Percentiles rank a stretch among this genome's conserved stretches.
Evolutionary conservation across 352 stramenopile genomes (phyloP).

Genomic region (Elongisporangium undulatum): DNA sequence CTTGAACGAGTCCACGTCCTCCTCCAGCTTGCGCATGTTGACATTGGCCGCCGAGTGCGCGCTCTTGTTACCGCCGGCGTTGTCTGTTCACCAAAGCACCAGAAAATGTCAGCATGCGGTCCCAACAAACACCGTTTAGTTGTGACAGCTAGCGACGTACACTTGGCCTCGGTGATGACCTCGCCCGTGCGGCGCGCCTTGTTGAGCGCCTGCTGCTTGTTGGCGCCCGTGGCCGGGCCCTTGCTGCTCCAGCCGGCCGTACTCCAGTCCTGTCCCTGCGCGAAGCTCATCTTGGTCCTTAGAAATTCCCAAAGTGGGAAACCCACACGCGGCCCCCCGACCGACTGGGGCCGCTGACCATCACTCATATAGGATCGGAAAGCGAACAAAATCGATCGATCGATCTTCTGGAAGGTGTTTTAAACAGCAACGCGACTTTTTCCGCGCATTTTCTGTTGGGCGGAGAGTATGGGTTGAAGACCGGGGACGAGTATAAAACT

Average conservation of each 20-base stretch:
- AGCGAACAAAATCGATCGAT: background rate
- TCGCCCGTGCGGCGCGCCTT: slow-evolving; percentile 62
- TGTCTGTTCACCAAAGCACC: slow-evolving; percentile 25
- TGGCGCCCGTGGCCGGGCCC: slow-evolving; percentile 42
- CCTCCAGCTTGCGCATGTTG: slow-evolving; percentile 90
- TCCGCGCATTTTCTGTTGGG: background rate
- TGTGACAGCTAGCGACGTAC: slow-evolving; percentile 23
- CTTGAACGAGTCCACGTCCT: slow-evolving; percentile 89
- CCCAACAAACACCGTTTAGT: background rate
- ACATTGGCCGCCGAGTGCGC: slow-evolving; percentile 64
- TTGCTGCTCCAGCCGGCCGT: slow-evolving; percentile 72
- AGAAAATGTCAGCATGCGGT: background rate
- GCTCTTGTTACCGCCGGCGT: slow-evolving; percentile 82
- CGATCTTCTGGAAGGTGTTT: background rate
- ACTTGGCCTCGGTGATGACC: slow-evolving; percentile 69
- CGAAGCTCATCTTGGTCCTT: slow-evolving; percentile 47
- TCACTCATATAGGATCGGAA: slow-evolving; percentile 13
- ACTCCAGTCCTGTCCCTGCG: slow-evolving; percentile 77
- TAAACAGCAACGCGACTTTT: background rate
- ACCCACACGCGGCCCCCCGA: background rate
- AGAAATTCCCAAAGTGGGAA: background rate
- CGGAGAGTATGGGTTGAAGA: background rate
- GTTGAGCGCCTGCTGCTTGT: slow-evolving; percentile 70
- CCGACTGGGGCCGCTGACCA: slow-evolving; percentile 7
- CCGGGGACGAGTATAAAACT: background rate